Base-by-base conservation (phyloP, 768 basidiomycete species). In the Termitomyces bulborhizus region DNA sequence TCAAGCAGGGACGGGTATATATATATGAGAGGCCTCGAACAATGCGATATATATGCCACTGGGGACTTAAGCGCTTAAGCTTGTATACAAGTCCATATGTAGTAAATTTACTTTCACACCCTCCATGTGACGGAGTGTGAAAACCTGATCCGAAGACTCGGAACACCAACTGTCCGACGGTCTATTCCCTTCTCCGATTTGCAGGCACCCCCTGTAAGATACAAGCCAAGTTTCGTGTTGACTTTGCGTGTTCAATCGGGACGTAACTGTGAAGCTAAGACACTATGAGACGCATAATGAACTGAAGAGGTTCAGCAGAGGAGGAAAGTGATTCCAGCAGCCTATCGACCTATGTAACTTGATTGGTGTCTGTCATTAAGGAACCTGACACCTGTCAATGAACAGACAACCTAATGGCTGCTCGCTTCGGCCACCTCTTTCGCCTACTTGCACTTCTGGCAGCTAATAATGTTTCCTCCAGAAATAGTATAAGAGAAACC, bases 31-130 rank as follows among this genome's bases (percentile, higher is more conserved):
- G 44, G 8, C 36, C 21, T 27, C 16, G 26, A 15, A 40, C 36
- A 32, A 29, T 49, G 57, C 52, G 57, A 57, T 57, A 54, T 57
- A 57, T 53, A 57, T 21, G 57, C 57, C 36, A 57, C 24, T 47
- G 57, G 57, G 21, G 47, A 24, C 15, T 15, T 3, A 42, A 3
- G 21, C 21, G 21, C 21, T 21, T 3, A 42, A 12, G 21, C 39
- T 18, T 40, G 7, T 9, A 16, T 21, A 21, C 21, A 47, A 2
- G 3, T 13, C 16, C 5, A 32, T 21, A 21, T 21, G 21, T 34
- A 24, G 3, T n/a, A 48, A 36, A 15, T 48, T 48, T 24, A 29
- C 21, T 24, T 32, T 21, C 46, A 24, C 46, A 37, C 32, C 29
- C 12, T 34, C 24, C 32, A 21, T 34, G 31, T 15, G 24, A 12